Conservation (phyloP, 2,329 filamentous ascomycete species). For the Pseudogymnoascus sp. region DNA sequence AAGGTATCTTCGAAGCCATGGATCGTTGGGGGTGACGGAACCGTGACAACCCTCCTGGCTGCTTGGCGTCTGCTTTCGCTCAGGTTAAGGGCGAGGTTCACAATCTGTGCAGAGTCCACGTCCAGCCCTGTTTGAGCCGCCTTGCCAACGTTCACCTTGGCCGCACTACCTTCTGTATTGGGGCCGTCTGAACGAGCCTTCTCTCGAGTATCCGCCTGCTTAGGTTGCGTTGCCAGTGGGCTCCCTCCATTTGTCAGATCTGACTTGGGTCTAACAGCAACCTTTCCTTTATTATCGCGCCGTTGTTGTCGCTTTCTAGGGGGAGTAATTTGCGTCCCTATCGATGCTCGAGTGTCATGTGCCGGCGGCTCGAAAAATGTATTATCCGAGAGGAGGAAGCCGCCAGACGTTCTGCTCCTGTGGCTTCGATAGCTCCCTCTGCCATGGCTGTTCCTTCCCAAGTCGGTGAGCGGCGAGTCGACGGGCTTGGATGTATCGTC, state of each 20-base stretch:
- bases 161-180: conserved; percentile 10
- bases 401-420: conserved; percentile 24
- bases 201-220: conserved; percentile 14
- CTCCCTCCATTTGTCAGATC: conserved; percentile 22
- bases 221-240: conserved; percentile 22
- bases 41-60: conserved; percentile 43
- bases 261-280: conserved; percentile 18
- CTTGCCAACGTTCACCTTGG: conserved; percentile 10
- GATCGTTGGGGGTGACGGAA: conserved; percentile 38
- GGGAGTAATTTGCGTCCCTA: conserved; percentile 11
- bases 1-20: conserved; percentile 28
- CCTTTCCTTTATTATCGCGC: conserved; percentile 24
- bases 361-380: conserved; percentile 19
- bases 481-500: not conserved
- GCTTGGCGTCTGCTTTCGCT: conserved; percentile 69
- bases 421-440: conserved; percentile 24
- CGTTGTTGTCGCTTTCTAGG: conserved; percentile 18
- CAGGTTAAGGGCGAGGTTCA: conserved; percentile 82
- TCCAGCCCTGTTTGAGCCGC: conserved; percentile 38
- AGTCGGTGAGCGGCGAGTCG: not conserved
- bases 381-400: conserved; percentile 26
- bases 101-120: conserved; percentile 78
- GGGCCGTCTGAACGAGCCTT: not conserved
- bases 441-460: conserved; percentile 16
- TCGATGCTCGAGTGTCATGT: conserved; percentile 4